A percentile compares a stretch with the other conserved stretches of the same genome.
phyloP scores from a whole-genome alignment of 768 basidiomycete genomes.

The Agaricus subrufescens region DNA sequence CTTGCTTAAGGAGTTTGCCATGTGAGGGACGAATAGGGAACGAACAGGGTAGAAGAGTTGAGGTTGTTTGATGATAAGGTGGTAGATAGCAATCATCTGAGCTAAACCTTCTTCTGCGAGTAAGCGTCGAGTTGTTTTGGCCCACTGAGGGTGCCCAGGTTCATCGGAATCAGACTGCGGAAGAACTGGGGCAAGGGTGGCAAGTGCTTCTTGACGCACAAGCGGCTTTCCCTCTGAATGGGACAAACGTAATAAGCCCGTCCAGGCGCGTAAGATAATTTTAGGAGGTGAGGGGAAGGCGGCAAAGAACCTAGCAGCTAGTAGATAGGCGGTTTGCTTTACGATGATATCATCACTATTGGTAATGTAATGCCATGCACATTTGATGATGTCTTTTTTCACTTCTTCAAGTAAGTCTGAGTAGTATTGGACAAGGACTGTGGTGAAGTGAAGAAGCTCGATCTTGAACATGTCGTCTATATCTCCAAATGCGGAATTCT shows the following conservation, averaged over 20 bases:
- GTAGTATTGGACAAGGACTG: slow-evolving; percentile 82
- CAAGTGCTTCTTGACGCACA: slow-evolving; percentile 79
- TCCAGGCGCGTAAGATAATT: slow-evolving; percentile 89
- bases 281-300: slow-evolving; percentile 86
- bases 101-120: slow-evolving; percentile 86
- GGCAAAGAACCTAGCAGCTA: slow-evolving; percentile 89
- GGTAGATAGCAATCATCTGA: slow-evolving; percentile 74
- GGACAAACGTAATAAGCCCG: slow-evolving; percentile 77
- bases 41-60: slow-evolving; percentile 91
- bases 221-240: slow-evolving; percentile 67
- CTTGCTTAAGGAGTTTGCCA: slow-evolving; percentile 85
- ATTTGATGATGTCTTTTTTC: slow-evolving; percentile 90
- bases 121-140: slow-evolving; percentile 76
- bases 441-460: slow-evolving; percentile 87
- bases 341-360: slow-evolving; percentile 81
- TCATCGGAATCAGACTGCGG: slow-evolving; percentile 57
- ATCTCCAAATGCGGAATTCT: slow-evolving; percentile 43
- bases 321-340: slow-evolving; percentile 87
- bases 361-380: slow-evolving; percentile 85
- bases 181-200: slow-evolving; percentile 80
- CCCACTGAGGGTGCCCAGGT: slow-evolving; percentile 72
- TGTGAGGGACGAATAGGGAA: slow-evolving; percentile 87
- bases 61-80: slow-evolving; percentile 87
- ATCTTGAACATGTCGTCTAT: slow-evolving; percentile 86
- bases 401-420: slow-evolving; percentile 73